Evolutionary conservation across 2,329 filamentous ascomycete species (phyloP).

Genomic region (Teratosphaeria epicoccoides): DNA sequence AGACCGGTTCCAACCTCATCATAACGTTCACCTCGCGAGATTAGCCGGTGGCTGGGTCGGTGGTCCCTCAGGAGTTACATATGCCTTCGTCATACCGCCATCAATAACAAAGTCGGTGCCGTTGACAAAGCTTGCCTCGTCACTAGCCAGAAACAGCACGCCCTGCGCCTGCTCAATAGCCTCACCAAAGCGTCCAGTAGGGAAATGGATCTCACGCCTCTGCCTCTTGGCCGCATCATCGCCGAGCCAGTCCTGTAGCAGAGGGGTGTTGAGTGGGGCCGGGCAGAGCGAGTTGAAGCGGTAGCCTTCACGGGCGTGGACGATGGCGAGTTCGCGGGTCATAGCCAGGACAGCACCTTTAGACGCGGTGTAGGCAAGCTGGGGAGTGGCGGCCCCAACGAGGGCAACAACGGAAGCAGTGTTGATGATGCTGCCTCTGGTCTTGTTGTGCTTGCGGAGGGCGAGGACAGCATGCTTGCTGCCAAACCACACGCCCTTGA

Average conservation of each 20-base stretch:
- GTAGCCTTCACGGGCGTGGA: constrained; percentile 80
- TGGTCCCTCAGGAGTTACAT: constrained; percentile 54
- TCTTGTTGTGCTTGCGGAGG: constrained; percentile 70
- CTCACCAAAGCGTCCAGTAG: constrained; percentile 77
- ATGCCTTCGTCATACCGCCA: constrained; percentile 89
- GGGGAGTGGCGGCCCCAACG: constrained; percentile 76
- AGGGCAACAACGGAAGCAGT: constrained; percentile 82
- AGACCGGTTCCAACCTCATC: no score
- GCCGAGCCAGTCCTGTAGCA: constrained; percentile 87
- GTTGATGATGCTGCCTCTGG: constrained; percentile 75
- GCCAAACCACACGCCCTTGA: constrained; percentile 96
- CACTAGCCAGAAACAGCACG: constrained; percentile 75
- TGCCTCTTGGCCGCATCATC: constrained; percentile 72
- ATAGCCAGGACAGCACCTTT: constrained; percentile 87
- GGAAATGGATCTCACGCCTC: constrained; percentile 82
- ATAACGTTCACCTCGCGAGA: constrained; percentile 16
- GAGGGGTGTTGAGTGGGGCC: constrained; percentile 80
- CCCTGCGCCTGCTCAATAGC: constrained; percentile 89
- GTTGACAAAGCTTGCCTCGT: constrained; percentile 84
- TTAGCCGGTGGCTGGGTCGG: constrained; percentile 40
- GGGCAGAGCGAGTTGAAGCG: constrained; percentile 87
- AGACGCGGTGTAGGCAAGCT: constrained; percentile 85
- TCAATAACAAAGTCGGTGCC: constrained; percentile 90
- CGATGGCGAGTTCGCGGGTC: constrained; percentile 82
- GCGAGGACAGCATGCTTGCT: constrained; percentile 82